These are phyloP conservation scores for Colletotrichum neosansevieriae DNA, from an alignment of 2,329 filamentous ascomycete genomes.

Conservation along the genomic window DNA sequence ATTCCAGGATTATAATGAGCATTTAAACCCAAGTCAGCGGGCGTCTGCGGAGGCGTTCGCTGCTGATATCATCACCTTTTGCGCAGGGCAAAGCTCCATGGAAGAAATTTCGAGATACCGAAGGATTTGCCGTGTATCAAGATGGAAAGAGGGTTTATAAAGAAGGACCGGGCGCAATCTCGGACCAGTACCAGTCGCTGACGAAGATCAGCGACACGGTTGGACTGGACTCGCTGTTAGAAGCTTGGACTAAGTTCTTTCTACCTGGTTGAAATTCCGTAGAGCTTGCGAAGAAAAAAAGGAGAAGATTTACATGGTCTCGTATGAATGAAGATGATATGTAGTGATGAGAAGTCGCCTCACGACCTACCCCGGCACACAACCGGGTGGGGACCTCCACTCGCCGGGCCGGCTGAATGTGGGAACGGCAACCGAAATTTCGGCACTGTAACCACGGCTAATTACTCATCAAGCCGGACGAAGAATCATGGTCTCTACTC, in stretches of 20 bases:
- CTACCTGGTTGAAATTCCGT: too few species aligned
- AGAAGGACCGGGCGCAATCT: neutral
- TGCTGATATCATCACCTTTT: conserved; percentile 54
- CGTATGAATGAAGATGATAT: too few species aligned
- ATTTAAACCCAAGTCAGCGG: conserved; percentile 48
- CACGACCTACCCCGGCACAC: too few species aligned
- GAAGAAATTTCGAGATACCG: conserved; percentile 2
- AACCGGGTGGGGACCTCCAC: too few species aligned
- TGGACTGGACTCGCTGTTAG: conserved; percentile 9
- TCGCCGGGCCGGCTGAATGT: too few species aligned
- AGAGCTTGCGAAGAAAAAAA: too few species aligned
- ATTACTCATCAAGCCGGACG: too few species aligned
- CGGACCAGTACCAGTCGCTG: neutral
- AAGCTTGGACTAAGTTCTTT: conserved; percentile 7
- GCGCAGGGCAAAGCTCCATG: conserved; percentile 48
- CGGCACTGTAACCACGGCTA: too few species aligned
- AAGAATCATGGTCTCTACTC: neutral
- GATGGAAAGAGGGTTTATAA: conserved; percentile 11
- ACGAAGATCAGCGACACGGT: conserved; percentile 4
- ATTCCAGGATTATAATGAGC: conserved; percentile 59
- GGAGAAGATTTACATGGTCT: too few species aligned
- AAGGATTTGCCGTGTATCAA: neutral
- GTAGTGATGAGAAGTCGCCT: too few species aligned
- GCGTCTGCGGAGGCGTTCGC: conserved; percentile 50
- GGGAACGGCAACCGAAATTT: too few species aligned